Evolutionary conservation across 2,329 filamentous ascomycete genomes (phyloP).

Genomic region (Elsinoe australis): DNA sequence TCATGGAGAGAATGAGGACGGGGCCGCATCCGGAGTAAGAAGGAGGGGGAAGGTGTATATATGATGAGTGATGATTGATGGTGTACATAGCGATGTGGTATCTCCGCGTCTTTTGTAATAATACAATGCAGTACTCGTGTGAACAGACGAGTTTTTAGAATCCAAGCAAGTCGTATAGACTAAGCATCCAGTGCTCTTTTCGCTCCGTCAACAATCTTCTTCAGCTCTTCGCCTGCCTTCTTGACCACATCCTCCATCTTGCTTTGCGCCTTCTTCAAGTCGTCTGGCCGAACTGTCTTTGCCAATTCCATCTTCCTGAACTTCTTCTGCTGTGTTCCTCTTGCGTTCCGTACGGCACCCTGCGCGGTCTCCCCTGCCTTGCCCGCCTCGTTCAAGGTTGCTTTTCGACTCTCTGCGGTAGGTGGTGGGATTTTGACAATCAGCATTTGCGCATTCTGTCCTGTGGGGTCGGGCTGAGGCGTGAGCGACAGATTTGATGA

Average conservation of each 20-base stretch:
- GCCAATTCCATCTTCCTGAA: constrained; percentile 38
- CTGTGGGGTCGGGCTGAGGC: constrained; percentile 43
- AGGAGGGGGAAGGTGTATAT: background rate
- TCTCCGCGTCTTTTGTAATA: too few relatives aligned
- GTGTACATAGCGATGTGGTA: constrained; percentile 11
- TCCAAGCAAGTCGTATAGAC: background rate
- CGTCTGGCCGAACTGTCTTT: constrained; percentile 40
- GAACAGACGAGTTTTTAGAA: background rate
- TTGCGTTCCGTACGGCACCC: constrained; percentile 36
- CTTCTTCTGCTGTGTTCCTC: constrained; percentile 44
- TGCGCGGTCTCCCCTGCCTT: constrained; percentile 39
- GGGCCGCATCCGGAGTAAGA: constrained; percentile 17
- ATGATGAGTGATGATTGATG: constrained; percentile 8
- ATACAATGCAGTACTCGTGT: too few relatives aligned
- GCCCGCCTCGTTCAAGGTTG: constrained; percentile 33
- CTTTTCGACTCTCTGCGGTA: constrained; percentile 47
- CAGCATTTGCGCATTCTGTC: constrained; percentile 44
- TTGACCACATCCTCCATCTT: constrained; percentile 46
- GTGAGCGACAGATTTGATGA: constrained; percentile 43
- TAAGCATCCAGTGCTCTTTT: constrained; percentile 38
- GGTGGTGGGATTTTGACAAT: constrained; percentile 50
- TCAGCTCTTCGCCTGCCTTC: constrained; percentile 41
- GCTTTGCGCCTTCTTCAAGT: constrained; percentile 42
- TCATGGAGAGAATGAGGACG: constrained; percentile 30
- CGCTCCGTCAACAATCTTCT: constrained; percentile 42